phyloP scores from a whole-genome alignment of 331 rosid genomes.

The Arachis monticola region DNA sequence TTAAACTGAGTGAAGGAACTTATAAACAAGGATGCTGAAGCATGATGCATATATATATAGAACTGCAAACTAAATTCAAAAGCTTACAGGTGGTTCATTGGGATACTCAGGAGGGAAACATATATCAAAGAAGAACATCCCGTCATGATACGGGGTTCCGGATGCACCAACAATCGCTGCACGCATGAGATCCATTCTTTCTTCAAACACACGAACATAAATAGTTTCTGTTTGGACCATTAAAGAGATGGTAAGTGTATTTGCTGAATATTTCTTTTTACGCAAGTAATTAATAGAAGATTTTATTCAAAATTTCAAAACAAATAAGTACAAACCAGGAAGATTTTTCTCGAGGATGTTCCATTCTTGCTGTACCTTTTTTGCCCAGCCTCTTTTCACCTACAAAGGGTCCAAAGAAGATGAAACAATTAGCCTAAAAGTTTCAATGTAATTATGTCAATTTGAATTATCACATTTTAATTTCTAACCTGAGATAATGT shows the following conservation, averaged over 20 bases:
- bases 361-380: conserved; percentile 97
- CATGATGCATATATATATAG: conserved; percentile 18
- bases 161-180: conserved; percentile 91
- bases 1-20: neutral
- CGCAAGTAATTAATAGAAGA: conserved; percentile 9
- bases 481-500: conserved; percentile 70
- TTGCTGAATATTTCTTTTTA: conserved; percentile 16
- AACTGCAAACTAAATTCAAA: conserved; percentile 35
- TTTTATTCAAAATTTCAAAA: conserved; percentile 12
- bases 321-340: conserved; percentile 67
- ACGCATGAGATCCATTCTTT: conserved; percentile 88
- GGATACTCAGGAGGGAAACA: conserved; percentile 89
- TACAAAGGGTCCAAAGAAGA: conserved; percentile 38
- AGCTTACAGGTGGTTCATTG: conserved; percentile 90
- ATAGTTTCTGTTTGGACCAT: conserved; percentile 69
- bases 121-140: conserved; percentile 89
- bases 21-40: conserved; percentile 6
- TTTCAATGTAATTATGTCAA: conserved; percentile 12
- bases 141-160: conserved; percentile 96
- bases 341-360: conserved; percentile 79
- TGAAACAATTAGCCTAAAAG: conserved; percentile 32
- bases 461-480: conserved; percentile 26
- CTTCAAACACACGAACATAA: conserved; percentile 84
- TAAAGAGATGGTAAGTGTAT: conserved; percentile 30
- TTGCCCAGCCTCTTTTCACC: conserved; percentile 80